Percentiles rank a stretch among this genome's conserved stretches.
These are phyloP conservation scores for Citrus reticulata DNA, from an alignment of 345 rosid genomes.

Conservation along the genomic window DNA sequence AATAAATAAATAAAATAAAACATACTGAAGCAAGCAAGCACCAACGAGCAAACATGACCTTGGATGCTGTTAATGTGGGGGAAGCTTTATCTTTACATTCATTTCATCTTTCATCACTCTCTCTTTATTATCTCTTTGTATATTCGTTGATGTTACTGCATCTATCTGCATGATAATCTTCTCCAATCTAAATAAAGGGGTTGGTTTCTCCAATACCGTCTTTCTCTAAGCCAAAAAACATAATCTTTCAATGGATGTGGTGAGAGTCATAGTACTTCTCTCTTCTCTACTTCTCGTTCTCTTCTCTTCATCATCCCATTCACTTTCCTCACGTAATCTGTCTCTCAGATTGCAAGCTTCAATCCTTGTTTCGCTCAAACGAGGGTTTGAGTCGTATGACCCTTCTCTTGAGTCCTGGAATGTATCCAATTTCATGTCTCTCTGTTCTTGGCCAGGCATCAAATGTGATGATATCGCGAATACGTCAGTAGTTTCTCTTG, in stretches of 20 bases:
- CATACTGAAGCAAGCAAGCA: slow-evolving; percentile 1
- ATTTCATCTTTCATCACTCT: not conserved
- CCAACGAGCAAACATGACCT: slow-evolving; percentile 18
- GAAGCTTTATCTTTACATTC: slow-evolving; percentile 23
- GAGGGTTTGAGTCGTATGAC: slow-evolving; percentile 38
- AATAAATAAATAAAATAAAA: slow-evolving; percentile 12
- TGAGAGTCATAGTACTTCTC: not conserved
- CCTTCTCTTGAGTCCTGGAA: slow-evolving; percentile 53
- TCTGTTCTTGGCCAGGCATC: slow-evolving; percentile 57
- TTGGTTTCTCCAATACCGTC: slow-evolving; percentile 3
- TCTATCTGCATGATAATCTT: not conserved
- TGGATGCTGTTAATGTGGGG: slow-evolving; percentile 36
- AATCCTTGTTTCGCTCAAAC: slow-evolving; percentile 49
- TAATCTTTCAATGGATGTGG: slow-evolving; percentile 12
- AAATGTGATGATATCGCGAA: slow-evolving; percentile 38
- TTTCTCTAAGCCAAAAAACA: not conserved
- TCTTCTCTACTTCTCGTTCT: slow-evolving; percentile 25
- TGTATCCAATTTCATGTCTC: slow-evolving; percentile 37
- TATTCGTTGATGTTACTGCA: not conserved
- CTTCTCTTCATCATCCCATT: slow-evolving; percentile 18
- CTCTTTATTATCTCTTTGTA: not conserved
- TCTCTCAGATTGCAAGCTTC: slow-evolving; percentile 53
- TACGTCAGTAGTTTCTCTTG: slow-evolving; percentile 43
- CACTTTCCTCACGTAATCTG: slow-evolving; percentile 27
- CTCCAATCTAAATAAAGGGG: slow-evolving; percentile 14